Percentiles rank a stretch among this genome's conserved stretches.
These are phyloP conservation scores for Nemania bipapillata DNA, from an alignment of 2,329 filamentous ascomycete genomes.

Conservation along the genomic window DNA sequence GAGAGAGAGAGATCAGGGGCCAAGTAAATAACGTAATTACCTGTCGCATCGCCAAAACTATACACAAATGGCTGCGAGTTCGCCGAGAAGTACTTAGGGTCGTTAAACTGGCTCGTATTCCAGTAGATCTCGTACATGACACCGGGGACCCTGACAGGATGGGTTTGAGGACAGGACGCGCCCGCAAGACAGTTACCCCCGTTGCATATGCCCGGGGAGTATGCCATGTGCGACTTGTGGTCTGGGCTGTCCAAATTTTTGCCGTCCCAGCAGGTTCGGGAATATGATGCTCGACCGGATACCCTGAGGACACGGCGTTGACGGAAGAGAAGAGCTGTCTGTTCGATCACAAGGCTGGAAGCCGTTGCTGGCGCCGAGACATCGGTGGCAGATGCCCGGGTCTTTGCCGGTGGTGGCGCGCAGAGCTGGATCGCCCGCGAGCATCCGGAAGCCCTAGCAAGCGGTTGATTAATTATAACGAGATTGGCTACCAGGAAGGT, in stretches of 20 bases:
- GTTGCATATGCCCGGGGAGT: slow-evolving; percentile 37
- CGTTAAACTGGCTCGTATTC: slow-evolving; percentile 40
- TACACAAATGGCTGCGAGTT: slow-evolving; percentile 53
- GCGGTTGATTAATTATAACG: slow-evolving; percentile 12
- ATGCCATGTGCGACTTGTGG: slow-evolving; percentile 46
- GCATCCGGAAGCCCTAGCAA: slow-evolving; percentile 57
- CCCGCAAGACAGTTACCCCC: slow-evolving; percentile 34
- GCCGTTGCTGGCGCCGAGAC: slow-evolving; percentile 29
- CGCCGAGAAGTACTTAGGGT: slow-evolving; percentile 36
- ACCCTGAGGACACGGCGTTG: slow-evolving; percentile 35
- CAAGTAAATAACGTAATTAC: slow-evolving; percentile 31
- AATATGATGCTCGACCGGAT: slow-evolving; percentile 42
- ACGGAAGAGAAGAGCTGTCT: slow-evolving; percentile 48
- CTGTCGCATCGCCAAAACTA: slow-evolving; percentile 51
- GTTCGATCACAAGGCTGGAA: slow-evolving; percentile 41
- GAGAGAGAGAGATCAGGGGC: not conserved
- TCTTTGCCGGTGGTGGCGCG: slow-evolving; percentile 51
- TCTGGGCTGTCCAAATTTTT: slow-evolving; percentile 61
- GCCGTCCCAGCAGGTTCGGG: slow-evolving; percentile 60
- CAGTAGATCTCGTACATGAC: slow-evolving; percentile 44
- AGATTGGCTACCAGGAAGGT: not conserved
- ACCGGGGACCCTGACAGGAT: slow-evolving; percentile 42
- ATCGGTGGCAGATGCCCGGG: slow-evolving; percentile 38
- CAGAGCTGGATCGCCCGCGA: slow-evolving; percentile 54
- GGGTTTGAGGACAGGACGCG: slow-evolving; percentile 39